Evolutionary conservation across 2,329 filamentous ascomycete genomes (phyloP), one percentile per base, ranked within the genome.

Genomic region (Hymenoscyphus linearis): DNA sequence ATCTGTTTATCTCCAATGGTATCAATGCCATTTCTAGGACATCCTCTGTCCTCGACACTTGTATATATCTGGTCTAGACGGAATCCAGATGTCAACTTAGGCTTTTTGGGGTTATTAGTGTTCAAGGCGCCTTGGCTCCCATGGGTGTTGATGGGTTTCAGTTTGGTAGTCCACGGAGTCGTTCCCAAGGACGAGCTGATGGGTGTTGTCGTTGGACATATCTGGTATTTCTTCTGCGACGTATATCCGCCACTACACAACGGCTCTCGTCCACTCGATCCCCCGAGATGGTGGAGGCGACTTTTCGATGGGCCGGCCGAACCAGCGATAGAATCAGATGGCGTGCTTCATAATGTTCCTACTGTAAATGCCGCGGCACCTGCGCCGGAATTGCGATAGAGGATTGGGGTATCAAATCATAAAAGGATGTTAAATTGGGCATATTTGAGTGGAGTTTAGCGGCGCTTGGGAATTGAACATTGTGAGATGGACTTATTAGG

Each of bases 221-320:
- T 98, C 47, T 98, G 93, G 89, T 99, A 98, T 76, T 99, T 97
- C 78, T 97, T 98, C 76, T 90, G 87, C 62, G 95, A 99, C 74
- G 93, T 99, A 16, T 99, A 96, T 75, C 95, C 95, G 3, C 90
- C 92, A 2, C 83, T 97, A 52, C 90, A 97, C 76, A 86, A 89
- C 65, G 91, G 91, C 18, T 87, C 89, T 57, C 83, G 90, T 60
- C 95, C 95, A 0, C 80, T 99, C 55, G 93, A 96, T 69, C 93
- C 95, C 40, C 95, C 95, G 0, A 78, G 79, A 62, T 97, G 91
- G 87, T 99, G 93, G 93, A 84, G 90, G 61, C 83, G 92, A 50
- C 72, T 98, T 18, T 96, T 96, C 71, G 92, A 87, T 66, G 78
- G 82, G 55, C 77, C 73, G 36, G 74, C 78, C 31, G 78, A 81